Base-by-base conservation (phyloP, 2,329 filamentous ascomycete genomes). In the Exophiala lecanii-corni region DNA sequence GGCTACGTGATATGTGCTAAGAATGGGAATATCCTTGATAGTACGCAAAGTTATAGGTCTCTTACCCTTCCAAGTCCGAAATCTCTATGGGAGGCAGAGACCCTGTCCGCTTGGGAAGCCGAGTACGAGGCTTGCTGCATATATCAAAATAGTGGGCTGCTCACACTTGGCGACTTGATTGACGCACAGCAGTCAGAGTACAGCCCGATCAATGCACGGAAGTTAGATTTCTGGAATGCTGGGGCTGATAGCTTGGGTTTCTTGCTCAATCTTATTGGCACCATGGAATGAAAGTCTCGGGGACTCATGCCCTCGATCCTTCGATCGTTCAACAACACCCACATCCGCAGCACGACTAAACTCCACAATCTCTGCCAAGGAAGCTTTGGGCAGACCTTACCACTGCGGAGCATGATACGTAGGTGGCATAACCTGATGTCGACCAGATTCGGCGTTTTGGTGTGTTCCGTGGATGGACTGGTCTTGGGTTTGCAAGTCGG, bases 201-300 rank as follows among this genome's bases (percentile, higher is more conserved):
- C 21, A 28, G 19, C 15, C 13, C 23, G 4, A 13, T 16, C 18
- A 43, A 36, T 28, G 35, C 40, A 2, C 21, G 34, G 18, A 43
- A 44, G 10, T 18, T 47, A 20, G 45, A 47, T 17, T 17, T 30
- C n/a, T 47, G 45, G 45, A 47, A 47, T 18, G 45, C 45, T 16
- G 36, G 41, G 35, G n/a, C 32, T 16, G 45, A 47, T 33, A 43
- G 39, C 33, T 34, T 40, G 5, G 45, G 45, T 34, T 30, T 35
- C 20, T 26, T 47, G 28, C 16, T 42, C 9, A 43, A 43, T 20
- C 13, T 47, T 19, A 30, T 40, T 26, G 18, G 18, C 23, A 33
- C 15, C 35, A 44, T 47, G 45, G 23, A 43, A 30, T 47, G 28
- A 47, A 15, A 26, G 6, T 6, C 12, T 26, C 23, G 23, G 12